Base-by-base conservation (phyloP, 176 grass and related monocot genomes). In the Pontederia paniculata region DNA sequence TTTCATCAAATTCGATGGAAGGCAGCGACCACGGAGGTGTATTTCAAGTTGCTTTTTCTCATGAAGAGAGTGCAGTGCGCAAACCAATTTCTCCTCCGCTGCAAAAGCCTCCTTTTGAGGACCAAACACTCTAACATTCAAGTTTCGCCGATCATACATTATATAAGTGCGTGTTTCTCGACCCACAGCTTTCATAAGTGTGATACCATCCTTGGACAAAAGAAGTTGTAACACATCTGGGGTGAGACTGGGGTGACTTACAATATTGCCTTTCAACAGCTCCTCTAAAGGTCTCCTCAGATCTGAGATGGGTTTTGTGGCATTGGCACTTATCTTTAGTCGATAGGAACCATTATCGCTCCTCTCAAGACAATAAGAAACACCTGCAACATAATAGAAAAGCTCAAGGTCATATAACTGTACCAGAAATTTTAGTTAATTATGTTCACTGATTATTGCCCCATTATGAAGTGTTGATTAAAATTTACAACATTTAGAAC, bases 231-330 rank as follows among this genome's bases (percentile, higher is more conserved):
- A 22, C 54, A 71, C 60, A 21, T 74, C 72, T 23, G 56, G 48
- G 17, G 80, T 83, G 66, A 90, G 72, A 66, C 77, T 76, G 58
- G 83, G 77, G 44, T 90, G 86, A 44, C 42, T 87, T 74, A 97
- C 58, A 15, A 69, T 87, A 67, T 90, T 97, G 31, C 91, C 91
- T 73, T 89, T 84, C 74, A 87, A 77, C 62, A 97, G 74, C 70
- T 70, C 55, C 69, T 90, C 86, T 57, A 97, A 71, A 46, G 80
- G 77, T 48, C 78, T 75, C 69, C 91, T 72, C 65, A 97, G 57
- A 79, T 97, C 91, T 76, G 86, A 79, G 66, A 97, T 88, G 23
- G 71, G 89, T 87, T 90, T 97, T 37, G 91, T 87, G 55, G 76
- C 86, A 57, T 87, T 87, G 57, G 83, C 86, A 21, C 74, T 75